These are phyloP conservation scores for Lactarius sp. DNA, from an alignment of 768 basidiomycete species.

Conservation along the genomic window DNA sequence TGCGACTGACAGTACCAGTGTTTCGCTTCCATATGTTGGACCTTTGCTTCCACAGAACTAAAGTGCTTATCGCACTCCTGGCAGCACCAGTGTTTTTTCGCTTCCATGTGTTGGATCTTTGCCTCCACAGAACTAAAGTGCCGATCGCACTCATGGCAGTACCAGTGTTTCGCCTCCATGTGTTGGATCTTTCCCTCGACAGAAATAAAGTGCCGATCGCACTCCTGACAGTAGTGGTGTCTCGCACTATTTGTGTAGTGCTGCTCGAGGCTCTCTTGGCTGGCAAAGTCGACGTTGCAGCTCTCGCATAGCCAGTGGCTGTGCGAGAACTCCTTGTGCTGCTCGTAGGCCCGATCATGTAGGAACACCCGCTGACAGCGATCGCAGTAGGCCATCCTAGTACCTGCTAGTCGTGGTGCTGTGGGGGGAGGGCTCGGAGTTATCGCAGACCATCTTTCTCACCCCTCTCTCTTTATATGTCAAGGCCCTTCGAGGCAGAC, in stretches of 20 bases:
- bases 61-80: conserved; percentile 6
- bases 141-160: conserved; percentile 5
- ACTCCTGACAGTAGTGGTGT: conserved; percentile 6
- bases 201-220: conserved; percentile 1
- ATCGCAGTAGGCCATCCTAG: conserved; percentile 8
- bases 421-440: background rate
- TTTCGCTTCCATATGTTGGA: conserved; percentile 4
- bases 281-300: conserved; percentile 6
- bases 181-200: background rate
- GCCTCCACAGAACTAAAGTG: background rate
- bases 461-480: too few species aligned
- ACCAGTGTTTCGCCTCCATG: conserved; percentile 1
- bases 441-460: too few species aligned
- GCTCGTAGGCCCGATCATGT: background rate
- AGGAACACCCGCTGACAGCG: conserved; percentile 3
- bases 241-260: conserved; percentile 1
- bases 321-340: background rate
- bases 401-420: too few species aligned
- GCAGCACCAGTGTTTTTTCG: background rate
- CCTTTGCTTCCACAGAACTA: background rate
- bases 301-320: background rate
- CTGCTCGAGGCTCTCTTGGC: background rate
- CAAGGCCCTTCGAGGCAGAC: too few species aligned
- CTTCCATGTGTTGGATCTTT: conserved; percentile 5
- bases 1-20: conserved; percentile 12